Base-by-base conservation (phyloP, 139 green algal genomes). In the Haematococcus lacustris region DNA sequence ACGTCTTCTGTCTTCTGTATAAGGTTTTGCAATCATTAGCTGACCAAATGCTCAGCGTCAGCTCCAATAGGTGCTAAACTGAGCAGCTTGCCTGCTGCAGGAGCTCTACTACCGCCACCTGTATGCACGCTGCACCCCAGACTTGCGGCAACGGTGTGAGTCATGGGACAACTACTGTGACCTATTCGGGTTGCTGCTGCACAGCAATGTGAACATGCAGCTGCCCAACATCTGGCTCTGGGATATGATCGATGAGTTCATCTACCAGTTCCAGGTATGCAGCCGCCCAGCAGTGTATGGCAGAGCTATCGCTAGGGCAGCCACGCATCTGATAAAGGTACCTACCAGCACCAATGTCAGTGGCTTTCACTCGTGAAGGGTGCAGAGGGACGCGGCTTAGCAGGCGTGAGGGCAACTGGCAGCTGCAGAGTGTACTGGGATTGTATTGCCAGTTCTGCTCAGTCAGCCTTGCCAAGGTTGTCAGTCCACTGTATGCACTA, bases 161-260 rank as follows among this genome's bases (percentile, higher is more conserved):
- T 95, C 89, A 0, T 98, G 93, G 94, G 89, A 94, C 68, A 99
- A 97, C 86, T 99, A 97, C 76, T 88, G 84, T 73, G 81, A 91
- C 59, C 83, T 97, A 26, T 97, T 97, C 70, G 85, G 87, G 38
- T 82, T 98, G 61, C 90, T 98, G 69, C 81, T 98, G 72, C 82
- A 91, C 66, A 85, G 81, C 69, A 97, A 96, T 62, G 86, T 98
- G 38, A 99, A 98, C 84, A 98, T 99, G 93, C 85, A 94, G 88
- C 85, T 99, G 73, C 95, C 95, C 51, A 97, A 96, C 82, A 75
- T 80, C 40, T 99, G 96, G 96, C 85, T 99, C 67, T 99, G 93
- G 92, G 92, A 98, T 82, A 99, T 99, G 93, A 79, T 99, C 37
- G 96, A 99, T 72, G 96, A 99, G 85, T 99, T 98, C 85, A 85